Conservation (phyloP, 2,329 filamentous ascomycete genomes). For the Fusarium palustre region DNA sequence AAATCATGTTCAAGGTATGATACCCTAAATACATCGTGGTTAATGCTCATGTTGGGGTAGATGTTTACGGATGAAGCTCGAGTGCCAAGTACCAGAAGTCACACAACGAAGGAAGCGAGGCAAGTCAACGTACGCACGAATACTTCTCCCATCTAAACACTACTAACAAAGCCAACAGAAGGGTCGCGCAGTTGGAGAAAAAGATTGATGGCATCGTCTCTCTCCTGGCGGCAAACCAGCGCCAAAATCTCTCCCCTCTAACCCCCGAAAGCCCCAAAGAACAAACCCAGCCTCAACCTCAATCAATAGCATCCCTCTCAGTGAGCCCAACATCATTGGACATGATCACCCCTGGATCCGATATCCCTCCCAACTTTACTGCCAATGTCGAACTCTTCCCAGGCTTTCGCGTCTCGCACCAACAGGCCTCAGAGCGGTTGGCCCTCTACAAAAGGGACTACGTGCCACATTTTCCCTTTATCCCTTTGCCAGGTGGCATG, state of each 20-base stretch:
- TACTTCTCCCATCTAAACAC: not conserved
- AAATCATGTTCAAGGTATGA: constrained; percentile 47
- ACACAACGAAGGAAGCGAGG: constrained; percentile 52
- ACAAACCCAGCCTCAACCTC: not conserved
- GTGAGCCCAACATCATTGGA: not conserved
- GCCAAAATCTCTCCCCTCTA: constrained; percentile 39
- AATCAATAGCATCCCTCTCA: not conserved
- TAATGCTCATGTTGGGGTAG: constrained; percentile 34
- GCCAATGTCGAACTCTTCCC: constrained; percentile 50
- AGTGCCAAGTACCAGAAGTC: constrained; percentile 51
- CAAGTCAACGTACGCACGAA: constrained; percentile 50
- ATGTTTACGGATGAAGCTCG: constrained; percentile 51
- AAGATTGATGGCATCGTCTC: constrained; percentile 57
- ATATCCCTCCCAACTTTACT: not conserved
- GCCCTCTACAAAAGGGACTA: constrained; percentile 51
- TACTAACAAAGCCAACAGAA: constrained; percentile 39
- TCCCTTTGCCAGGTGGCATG: constrained; percentile 46
- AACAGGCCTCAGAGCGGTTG: constrained; percentile 51
- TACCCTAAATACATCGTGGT: rapidly evolving
- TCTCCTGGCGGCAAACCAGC: constrained; percentile 51
- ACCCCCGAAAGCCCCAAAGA: constrained; percentile 45
- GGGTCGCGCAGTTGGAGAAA: constrained; percentile 54
- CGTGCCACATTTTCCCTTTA: constrained; percentile 54
- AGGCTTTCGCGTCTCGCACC: constrained; percentile 50
- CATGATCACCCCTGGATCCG: not conserved